Evolutionary conservation across 441 rosid species (phyloP), one percentile per base, ranked within the genome.

Genomic region (Populus hybrid): DNA sequence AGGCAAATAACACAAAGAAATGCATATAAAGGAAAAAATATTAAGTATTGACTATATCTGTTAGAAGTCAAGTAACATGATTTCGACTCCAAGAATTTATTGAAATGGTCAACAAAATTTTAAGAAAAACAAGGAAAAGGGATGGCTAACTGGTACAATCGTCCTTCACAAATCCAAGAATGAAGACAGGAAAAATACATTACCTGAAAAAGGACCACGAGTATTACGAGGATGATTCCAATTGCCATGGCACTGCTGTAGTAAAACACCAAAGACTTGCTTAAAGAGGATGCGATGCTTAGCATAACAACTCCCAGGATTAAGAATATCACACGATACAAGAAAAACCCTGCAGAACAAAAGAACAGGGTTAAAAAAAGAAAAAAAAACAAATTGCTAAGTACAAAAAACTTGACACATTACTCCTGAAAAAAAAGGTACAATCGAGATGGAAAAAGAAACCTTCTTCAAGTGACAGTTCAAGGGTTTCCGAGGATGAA

Each of bases 121-220:
- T 50, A 36, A 35, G 21, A 20, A 12, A 46, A 72, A 78, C 38
- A 12, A n/a, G 61, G 46, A 21, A 50, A 10, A 50, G 28, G 59
- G 14, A 35, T 66, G 28, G 20, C 26, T 59, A 38, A 40, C 20
- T 63, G 28, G 18, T 46, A 46, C 7, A 65, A 12, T 24, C 32
- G 20, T 38, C 46, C n/a, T 35, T 16, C 46, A 61, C 2, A 63
- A 34, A 46, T 42, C 36, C 35, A 35, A 50, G 32, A 71, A 59
- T 26, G 10, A 26, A 38, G 46, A 66, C 65, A 10, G 20, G 35
- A 77, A 74, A 78, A 46, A 40, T 32, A 24, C 46, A 57, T 50
- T 81, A 95, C 99, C 98, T 95, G 99, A 83, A 93, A 95, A 76
- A 95, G 94, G 57, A 95, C 89, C 70, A 93, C 87, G 79, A 95